phyloP scores from a whole-genome alignment of 2,329 filamentous ascomycete species.

The Tolypocladium tropicale region DNA sequence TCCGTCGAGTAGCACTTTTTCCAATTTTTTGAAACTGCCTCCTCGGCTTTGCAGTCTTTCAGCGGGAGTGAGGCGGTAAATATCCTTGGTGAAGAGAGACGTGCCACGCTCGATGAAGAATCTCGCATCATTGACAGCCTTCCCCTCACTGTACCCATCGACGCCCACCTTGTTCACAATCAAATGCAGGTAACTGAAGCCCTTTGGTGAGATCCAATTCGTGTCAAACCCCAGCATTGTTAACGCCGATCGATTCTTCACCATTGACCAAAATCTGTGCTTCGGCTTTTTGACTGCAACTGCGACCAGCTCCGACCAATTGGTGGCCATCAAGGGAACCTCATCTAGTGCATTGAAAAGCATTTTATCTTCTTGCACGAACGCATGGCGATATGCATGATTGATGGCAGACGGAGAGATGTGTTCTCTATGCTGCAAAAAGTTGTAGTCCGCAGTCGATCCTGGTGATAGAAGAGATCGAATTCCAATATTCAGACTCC shows the following conservation, averaged over 20 bases:
- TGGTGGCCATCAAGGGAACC: not conserved
- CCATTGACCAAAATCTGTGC: not conserved
- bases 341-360: not conserved
- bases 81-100: not conserved
- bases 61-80: not conserved
- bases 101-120: not conserved
- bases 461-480: too few relatives aligned
- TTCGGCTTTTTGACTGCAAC: not conserved
- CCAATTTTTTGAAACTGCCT: not conserved
- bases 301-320: not conserved
- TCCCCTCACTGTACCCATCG: not conserved
- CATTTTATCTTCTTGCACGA: not conserved
- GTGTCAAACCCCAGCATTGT: conserved; percentile 4
- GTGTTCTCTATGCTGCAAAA: not conserved
- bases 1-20: not conserved
- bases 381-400: not conserved
- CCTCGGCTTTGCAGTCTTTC: not conserved
- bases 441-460: not conserved
- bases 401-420: not conserved
- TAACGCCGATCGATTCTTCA: too few relatives aligned
- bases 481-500: not conserved
- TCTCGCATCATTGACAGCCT: not conserved
- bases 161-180: conserved; percentile 2
- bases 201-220: not conserved
- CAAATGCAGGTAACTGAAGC: conserved; percentile 2